Evolutionary conservation across 352 stramenopile genomes (phyloP).

Genomic region (Globisporangium canariense): DNA sequence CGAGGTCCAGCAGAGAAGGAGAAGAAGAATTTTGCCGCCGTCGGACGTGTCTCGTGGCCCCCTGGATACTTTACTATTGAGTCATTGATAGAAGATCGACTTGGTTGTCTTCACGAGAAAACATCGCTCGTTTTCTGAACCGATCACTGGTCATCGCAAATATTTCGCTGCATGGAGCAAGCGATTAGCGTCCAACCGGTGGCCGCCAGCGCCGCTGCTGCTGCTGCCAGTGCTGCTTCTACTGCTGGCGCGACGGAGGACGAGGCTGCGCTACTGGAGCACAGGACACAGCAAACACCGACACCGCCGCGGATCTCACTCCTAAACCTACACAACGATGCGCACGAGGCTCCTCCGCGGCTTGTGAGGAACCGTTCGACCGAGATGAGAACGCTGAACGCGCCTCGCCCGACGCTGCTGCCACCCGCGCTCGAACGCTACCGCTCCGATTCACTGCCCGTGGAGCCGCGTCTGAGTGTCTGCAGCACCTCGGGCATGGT

Average conservation of each 20-base stretch:
- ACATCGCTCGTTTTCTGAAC: slow-evolving; percentile 2
- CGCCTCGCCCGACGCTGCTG: slow-evolving; percentile 11
- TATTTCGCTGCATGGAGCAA: slow-evolving; percentile 9
- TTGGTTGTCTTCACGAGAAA: too few relatives aligned
- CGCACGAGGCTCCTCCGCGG: slow-evolving; percentile 9
- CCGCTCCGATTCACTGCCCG: slow-evolving; percentile 32
- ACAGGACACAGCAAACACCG: not conserved
- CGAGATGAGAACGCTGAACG: slow-evolving; percentile 12
- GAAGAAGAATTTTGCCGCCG: not conserved
- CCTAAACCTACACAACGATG: slow-evolving; percentile 9
- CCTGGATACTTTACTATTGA: slow-evolving; percentile 3
- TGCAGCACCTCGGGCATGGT: slow-evolving; percentile 63
- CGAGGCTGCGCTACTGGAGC: not conserved
- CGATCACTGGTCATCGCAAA: not conserved
- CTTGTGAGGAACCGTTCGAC: slow-evolving; percentile 18
- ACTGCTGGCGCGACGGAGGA: not conserved
- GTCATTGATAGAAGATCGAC: not conserved
- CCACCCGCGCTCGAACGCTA: slow-evolving; percentile 27
- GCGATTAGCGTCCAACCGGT: slow-evolving; percentile 3
- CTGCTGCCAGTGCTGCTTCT: not conserved
- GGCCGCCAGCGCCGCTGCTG: not conserved
- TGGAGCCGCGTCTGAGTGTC: slow-evolving; percentile 48
- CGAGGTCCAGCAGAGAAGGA: not conserved
- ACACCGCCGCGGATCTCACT: not conserved
- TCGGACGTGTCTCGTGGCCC: slow-evolving; percentile 4